Evolutionary conservation across 1,284 basidiomycete species (phyloP).

Genomic region (Microbotryomycetes sp.): DNA sequence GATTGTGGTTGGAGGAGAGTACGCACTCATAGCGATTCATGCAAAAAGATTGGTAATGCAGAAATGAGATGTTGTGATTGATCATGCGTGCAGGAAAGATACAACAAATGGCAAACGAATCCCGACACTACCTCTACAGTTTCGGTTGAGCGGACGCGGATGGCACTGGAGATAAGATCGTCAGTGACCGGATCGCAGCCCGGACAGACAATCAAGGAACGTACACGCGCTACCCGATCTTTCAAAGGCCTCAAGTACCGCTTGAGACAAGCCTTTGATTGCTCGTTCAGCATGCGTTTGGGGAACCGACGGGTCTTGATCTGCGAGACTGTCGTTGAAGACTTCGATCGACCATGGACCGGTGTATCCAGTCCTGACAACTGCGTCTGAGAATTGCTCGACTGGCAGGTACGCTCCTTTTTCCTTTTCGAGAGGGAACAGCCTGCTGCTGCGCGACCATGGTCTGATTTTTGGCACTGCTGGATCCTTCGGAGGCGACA

Average conservation of each 20-base stretch:
- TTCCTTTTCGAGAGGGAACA: constrained; percentile 40
- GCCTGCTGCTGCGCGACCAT: constrained; percentile 40
- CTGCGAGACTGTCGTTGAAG: constrained; percentile 39
- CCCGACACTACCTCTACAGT: too few species aligned
- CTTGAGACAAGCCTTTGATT: constrained; percentile 21
- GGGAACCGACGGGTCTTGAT: constrained; percentile 30
- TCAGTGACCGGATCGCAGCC: too few species aligned
- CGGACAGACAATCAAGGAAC: too few species aligned
- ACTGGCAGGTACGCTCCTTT: constrained; percentile 41
- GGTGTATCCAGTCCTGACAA: constrained; percentile 38
- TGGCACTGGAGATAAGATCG: too few species aligned
- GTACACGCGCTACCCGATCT: too few species aligned
- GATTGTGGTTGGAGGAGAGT: too few species aligned
- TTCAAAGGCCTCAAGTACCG: constrained; percentile 7
- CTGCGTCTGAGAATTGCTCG: constrained; percentile 37
- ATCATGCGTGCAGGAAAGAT: too few species aligned
- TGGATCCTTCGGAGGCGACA: constrained; percentile 36
- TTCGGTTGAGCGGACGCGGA: too few species aligned
- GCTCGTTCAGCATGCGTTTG: constrained; percentile 36
- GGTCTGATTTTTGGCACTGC: constrained; percentile 39
- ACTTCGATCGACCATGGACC: constrained; percentile 42
- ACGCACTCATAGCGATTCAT: too few species aligned
- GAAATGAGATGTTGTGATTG: too few species aligned
- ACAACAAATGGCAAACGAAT: too few species aligned
- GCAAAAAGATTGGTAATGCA: too few species aligned